phyloP scores from a whole-genome alignment of 176 grass and related monocot species.

The Aegilops speltoides region DNA sequence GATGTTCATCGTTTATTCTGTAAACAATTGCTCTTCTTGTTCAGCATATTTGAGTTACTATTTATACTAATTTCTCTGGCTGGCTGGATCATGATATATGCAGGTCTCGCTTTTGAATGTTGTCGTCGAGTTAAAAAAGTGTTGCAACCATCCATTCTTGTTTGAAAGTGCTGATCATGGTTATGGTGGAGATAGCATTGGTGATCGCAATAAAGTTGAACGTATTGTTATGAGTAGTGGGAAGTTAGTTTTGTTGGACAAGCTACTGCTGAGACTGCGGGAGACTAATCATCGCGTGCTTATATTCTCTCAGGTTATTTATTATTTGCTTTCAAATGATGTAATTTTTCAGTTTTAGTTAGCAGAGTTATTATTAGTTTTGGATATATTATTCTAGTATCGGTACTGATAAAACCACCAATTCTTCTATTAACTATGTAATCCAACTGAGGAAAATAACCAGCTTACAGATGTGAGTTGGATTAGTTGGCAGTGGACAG shows the following conservation, averaged over 20 bases:
- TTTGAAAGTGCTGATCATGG: conserved; percentile 99
- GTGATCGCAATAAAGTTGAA: conserved; percentile 92
- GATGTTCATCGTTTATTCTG: background rate
- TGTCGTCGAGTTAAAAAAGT: conserved; percentile 99
- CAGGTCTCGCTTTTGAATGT: conserved; percentile 98
- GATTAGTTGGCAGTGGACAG: background rate
- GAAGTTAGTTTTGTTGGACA: conserved; percentile 96
- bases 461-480: background rate
- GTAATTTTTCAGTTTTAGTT: conserved; percentile 2
- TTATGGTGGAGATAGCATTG: conserved; percentile 92
- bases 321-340: conserved; percentile 1
- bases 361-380: conserved; percentile 4
- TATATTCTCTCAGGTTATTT: conserved; percentile 93
- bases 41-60: background rate
- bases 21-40: background rate
- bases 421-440: background rate
- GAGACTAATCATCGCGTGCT: conserved; percentile 98
- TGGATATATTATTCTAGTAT: background rate
- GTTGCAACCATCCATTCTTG: conserved; percentile 99
- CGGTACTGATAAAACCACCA: background rate
- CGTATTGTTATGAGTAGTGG: conserved; percentile 97
- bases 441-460: background rate
- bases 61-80: conserved; percentile 6
- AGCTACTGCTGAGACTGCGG: conserved; percentile 73
- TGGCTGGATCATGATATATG: conserved; percentile 29